These are phyloP conservation scores for Scalesia atractyloides DNA, from an alignment of 129 eudicot species.

Conservation along the genomic window DNA sequence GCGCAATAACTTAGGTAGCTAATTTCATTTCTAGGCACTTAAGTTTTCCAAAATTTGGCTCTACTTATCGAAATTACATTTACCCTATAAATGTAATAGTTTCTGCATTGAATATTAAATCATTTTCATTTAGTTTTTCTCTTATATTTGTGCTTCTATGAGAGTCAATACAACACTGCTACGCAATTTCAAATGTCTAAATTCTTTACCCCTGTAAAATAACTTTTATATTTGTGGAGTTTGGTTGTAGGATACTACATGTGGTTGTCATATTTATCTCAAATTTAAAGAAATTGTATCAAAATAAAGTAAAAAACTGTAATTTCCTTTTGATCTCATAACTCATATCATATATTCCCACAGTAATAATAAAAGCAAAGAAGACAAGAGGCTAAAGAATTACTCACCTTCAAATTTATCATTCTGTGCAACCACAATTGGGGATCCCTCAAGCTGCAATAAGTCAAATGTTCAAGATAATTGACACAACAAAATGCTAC, in stretches of 20 bases:
- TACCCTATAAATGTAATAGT: too few relatives aligned
- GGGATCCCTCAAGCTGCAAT: constrained; percentile 92
- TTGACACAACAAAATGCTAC: constrained; percentile 1
- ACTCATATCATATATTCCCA: constrained; percentile 1
- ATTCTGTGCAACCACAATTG: constrained; percentile 90
- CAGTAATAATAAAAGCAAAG: constrained; percentile 5
- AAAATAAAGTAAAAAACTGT: neutral
- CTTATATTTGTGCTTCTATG: too few relatives aligned
- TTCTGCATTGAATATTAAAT: too few relatives aligned
- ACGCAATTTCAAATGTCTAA: too few relatives aligned
- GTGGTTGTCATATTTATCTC: neutral
- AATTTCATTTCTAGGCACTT: too few relatives aligned
- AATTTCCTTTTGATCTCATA: constrained; percentile 2
- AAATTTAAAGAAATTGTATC: neutral
- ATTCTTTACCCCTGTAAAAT: too few relatives aligned
- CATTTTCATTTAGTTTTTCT: too few relatives aligned
- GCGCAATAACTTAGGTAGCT: too few relatives aligned
- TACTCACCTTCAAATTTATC: constrained; percentile 88
- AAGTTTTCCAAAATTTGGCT: too few relatives aligned
- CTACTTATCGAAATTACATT: too few relatives aligned
- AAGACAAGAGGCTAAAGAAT: constrained; percentile 1
- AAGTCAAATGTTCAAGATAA: constrained; percentile 15
- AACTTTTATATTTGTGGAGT: neutral
- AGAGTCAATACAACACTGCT: too few relatives aligned
- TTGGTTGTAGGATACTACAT: neutral